Percentiles rank a stretch among this genome's conserved stretches.
Evolutionary conservation across 1,284 basidiomycete genomes (phyloP).

Genomic region (Amylostereum areolatum): DNA sequence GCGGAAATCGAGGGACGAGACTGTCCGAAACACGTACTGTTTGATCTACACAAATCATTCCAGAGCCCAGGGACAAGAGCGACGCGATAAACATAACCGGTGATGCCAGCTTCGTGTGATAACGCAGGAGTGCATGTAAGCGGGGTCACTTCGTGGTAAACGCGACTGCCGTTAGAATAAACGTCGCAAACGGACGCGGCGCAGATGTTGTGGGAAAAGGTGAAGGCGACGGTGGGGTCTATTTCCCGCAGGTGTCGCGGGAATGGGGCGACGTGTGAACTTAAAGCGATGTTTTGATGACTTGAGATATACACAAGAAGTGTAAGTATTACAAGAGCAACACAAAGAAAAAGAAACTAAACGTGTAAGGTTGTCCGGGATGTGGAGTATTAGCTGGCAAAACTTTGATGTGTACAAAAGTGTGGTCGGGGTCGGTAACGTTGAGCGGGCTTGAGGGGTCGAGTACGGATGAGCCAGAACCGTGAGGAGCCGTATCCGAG

Average conservation of each 20-base stretch:
- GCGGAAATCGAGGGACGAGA: neutral
- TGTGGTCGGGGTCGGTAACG: slow-evolving; percentile 24
- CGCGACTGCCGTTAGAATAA: slow-evolving; percentile 35
- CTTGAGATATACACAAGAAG: neutral
- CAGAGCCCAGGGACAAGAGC: slow-evolving; percentile 55
- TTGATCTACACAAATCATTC: slow-evolving; percentile 43
- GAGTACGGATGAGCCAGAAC: slow-evolving; percentile 3
- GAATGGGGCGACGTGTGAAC: slow-evolving; percentile 27
- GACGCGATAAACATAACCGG: slow-evolving; percentile 46
- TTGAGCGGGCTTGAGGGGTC: neutral
- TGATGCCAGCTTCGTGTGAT: slow-evolving; percentile 18
- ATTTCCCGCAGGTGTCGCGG: slow-evolving; percentile 50
- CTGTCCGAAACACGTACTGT: slow-evolving; percentile 33
- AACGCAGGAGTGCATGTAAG: slow-evolving; percentile 23
- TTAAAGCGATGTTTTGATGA: slow-evolving; percentile 5
- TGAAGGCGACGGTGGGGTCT: slow-evolving; percentile 58
- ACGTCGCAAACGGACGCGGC: slow-evolving; percentile 53
- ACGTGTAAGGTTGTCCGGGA: slow-evolving; percentile 4
- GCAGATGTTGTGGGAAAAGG: slow-evolving; percentile 34
- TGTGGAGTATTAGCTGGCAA: slow-evolving; percentile 29
- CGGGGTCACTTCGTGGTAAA: slow-evolving; percentile 43
- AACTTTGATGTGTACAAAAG: slow-evolving; percentile 55
- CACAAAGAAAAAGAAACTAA: slow-evolving; percentile 10
- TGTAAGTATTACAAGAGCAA: slow-evolving; percentile 1
- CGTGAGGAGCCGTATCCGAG: slow-evolving; percentile 2